phyloP scores from a whole-genome alignment of 805 yeast species.

The Isabelozyma pseudorhagii region DNA sequence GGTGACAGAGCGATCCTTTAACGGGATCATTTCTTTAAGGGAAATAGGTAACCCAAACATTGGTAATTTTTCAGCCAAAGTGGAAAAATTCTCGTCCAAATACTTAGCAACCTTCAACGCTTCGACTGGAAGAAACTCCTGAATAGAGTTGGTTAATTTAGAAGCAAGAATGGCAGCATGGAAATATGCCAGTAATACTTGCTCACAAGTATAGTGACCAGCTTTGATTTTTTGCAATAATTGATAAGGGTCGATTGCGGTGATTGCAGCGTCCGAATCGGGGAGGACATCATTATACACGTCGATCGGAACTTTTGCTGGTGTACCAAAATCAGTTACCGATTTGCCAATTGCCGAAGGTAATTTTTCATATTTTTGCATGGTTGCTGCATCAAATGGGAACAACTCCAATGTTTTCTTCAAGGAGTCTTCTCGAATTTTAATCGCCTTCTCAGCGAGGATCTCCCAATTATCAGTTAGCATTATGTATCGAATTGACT shows the following conservation, averaged over 20 bases:
- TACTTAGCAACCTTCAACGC: constrained; percentile 13
- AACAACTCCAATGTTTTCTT: constrained; percentile 14
- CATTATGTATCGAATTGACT: constrained; percentile 2
- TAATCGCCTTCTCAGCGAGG: constrained; percentile 11
- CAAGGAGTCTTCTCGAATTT: constrained; percentile 10
- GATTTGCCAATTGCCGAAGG: constrained; percentile 15
- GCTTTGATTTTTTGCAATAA: constrained; percentile 9
- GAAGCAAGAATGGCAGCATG: constrained; percentile 18
- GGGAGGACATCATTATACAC: constrained; percentile 11
- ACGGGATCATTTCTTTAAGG: constrained; percentile 19
- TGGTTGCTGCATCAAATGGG: constrained; percentile 11
- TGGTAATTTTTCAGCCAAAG: constrained; percentile 4
- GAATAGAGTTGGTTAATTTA: constrained; percentile 13
- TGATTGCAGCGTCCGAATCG: constrained; percentile 7
- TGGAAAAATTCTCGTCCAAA: constrained; percentile 11
- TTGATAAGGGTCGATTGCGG: constrained; percentile 15
- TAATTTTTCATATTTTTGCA: constrained; percentile 7
- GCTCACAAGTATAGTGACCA: constrained; percentile 7
- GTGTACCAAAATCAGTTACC: constrained; percentile 15
- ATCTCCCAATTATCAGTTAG: constrained; percentile 14
- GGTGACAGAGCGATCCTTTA: constrained; percentile 12
- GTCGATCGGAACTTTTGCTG: constrained; percentile 16
- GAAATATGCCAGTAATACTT: constrained; percentile 13
- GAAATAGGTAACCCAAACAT: constrained; percentile 21
- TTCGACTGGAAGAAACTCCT: constrained; percentile 13